Conservation (phyloP, 106 monocot genomes). For the Amphibolis antarctica region DNA sequence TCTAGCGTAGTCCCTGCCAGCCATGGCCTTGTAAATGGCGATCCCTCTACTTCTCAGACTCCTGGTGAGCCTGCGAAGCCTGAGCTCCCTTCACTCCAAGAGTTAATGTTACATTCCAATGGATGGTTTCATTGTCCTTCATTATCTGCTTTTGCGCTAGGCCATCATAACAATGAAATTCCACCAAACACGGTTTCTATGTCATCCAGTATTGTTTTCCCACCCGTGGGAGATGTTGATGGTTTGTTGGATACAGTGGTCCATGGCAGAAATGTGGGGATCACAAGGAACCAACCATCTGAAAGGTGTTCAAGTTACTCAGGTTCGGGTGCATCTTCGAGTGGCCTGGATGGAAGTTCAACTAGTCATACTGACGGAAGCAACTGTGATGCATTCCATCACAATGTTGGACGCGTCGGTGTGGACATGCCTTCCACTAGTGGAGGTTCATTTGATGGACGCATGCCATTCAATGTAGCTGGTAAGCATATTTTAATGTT, state of each 20-base stretch:
- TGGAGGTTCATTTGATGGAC: too few relatives aligned
- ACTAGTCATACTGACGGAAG: conserved; percentile 4
- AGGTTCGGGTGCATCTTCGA: conserved; percentile 4
- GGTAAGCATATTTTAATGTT: too few relatives aligned
- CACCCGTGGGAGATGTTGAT: conserved; percentile 21
- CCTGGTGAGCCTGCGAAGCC: conserved; percentile 37
- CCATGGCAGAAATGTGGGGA: conserved; percentile 12
- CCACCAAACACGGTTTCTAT: conserved; percentile 5
- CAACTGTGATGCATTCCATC: conserved; percentile 28
- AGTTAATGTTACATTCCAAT: conserved; percentile 24
- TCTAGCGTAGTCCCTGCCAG: conserved; percentile 1
- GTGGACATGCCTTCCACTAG: too few relatives aligned
- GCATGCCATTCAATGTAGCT: too few relatives aligned
- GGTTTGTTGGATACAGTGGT: conserved; percentile 51
- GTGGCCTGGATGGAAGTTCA: conserved; percentile 2
- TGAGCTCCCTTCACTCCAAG: conserved; percentile 99
- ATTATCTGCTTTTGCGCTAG: conserved; percentile 8
- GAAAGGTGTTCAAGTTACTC: conserved; percentile 31
- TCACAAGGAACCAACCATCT: conserved; percentile 4
- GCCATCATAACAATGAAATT: conserved; percentile 18
- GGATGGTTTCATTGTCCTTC: conserved; percentile 14
- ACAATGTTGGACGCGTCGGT: not conserved
- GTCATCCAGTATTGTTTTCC: conserved; percentile 23
- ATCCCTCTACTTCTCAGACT: conserved; percentile 57
- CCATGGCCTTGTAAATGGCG: conserved; percentile 52